Evolutionary conservation across 345 rosid species (phyloP).

Genomic region (Sonneratia caseolaris): DNA sequence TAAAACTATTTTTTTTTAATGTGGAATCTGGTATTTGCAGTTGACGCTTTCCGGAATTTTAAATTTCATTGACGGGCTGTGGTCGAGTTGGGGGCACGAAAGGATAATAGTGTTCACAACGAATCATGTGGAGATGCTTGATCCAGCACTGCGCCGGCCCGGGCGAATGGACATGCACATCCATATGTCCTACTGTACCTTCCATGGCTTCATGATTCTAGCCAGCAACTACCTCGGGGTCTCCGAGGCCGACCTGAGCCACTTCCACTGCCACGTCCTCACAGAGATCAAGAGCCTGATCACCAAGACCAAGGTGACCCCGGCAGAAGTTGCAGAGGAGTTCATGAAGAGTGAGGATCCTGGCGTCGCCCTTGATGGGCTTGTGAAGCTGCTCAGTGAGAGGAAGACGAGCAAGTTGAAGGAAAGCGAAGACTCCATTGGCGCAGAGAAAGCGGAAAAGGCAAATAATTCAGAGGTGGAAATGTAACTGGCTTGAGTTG

Average conservation of each 20-base stretch:
- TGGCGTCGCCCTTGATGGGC: constrained; percentile 26
- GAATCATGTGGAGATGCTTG: constrained; percentile 45
- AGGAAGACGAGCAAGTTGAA: not conserved
- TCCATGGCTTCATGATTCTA: constrained; percentile 30
- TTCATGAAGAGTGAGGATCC: constrained; percentile 34
- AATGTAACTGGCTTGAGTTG: too few relatives aligned
- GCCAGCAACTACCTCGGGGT: constrained; percentile 28
- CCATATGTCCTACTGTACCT: constrained; percentile 39
- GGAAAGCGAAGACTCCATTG: not conserved
- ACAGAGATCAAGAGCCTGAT: constrained; percentile 24
- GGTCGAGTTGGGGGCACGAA: constrained; percentile 60
- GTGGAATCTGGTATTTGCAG: constrained; percentile 5
- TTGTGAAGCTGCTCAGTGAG: constrained; percentile 22
- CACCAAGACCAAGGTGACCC: constrained; percentile 30
- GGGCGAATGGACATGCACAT: constrained; percentile 58
- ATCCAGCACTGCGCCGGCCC: constrained; percentile 53
- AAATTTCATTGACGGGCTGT: constrained; percentile 60
- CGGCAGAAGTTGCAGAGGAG: constrained; percentile 48
- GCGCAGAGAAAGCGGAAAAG: not conserved
- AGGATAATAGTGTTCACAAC: constrained; percentile 49
- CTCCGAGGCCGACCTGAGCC: constrained; percentile 17
- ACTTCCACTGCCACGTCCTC: not conserved
- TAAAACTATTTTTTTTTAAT: not conserved
- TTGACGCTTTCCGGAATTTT: constrained; percentile 44
- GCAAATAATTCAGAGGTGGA: too few relatives aligned